Evolutionary conservation across 345 rosid genomes (phyloP), one percentile per base, ranked within the genome.

Genomic region (Hypericum perforatum): DNA sequence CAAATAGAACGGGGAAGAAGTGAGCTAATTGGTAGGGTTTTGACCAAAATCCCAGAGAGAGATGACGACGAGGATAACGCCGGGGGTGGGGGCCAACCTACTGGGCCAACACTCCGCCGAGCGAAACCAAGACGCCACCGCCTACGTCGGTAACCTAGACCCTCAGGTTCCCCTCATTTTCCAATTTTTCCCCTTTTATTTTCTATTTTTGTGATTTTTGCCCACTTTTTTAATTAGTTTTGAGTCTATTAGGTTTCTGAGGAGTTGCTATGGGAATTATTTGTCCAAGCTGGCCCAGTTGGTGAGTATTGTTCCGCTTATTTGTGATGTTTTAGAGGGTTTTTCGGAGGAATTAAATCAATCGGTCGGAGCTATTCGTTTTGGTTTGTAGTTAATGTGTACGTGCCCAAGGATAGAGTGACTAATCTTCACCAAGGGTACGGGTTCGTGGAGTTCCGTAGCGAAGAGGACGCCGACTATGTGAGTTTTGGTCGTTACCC

Each of bases 391-490:
- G 97, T 92, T 45, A 92, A 92, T 57, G 97, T 92, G 7, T 88
- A 92, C 68, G 97, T 89, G 11, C 99, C 95, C 0, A 92, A 92
- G 69, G 97, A 92, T 68, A 85, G 99, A 58, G 97, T 92, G 60
- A 92, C 99, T 7, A 85, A 86, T 64, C 83, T 78, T 74, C 99
- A 92, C 64, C 99, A 84, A 74, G 80, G 84, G 22, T 92, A 89
- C 63, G 95, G 99, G 39, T 88, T 92, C 58, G 84, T 89, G 0
- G 99, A 89, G 49, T 89, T 85, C 43, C 78, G 97, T 39, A 86
- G 97, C 5, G 99, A 89, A 69, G 99, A 92, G 67, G 95, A 92
- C 77, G 95, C 97, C 64, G 99, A 92, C 58, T 92, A 89, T 73
- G 98, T 82, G 61, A 78, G 81, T 56, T 0, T 32, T 70, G 1